Evolutionary conservation across 75 land plant genomes (phyloP), one percentile per base, ranked within the genome.

Genomic region (Sequoia sempervirens): DNA sequence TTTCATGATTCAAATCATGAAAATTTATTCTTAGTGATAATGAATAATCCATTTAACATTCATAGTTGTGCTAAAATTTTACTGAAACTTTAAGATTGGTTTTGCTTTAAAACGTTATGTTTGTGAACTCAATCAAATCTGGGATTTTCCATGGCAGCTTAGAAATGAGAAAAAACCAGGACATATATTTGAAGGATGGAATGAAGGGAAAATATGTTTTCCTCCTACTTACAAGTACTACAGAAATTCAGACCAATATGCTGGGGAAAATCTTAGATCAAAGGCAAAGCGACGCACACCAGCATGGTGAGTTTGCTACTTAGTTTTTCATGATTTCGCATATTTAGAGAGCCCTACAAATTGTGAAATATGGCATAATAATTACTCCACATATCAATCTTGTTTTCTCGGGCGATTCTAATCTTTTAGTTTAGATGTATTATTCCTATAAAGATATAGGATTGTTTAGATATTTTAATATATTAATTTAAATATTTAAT

Each of bases 191-290:
- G 82, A 89, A 69, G 97, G 94, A 64, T 96, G 97, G 97, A 50
- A 88, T 75, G 99, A 97, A 84, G 99, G 99, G 43, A 88, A 84
- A 28, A 97, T 97, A 79, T 89, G 89, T 72, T 97, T 97, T 83
- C 92, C 99, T 46, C 99, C 99, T 11, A 97, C 99, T 37, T 97
- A 97, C 84, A 97, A 97, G 68, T 97, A 94, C 80, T 87, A 88
- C 17, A 89, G 82, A 38, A 93, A 96, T 47, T 96, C 99, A 66
- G 93, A 95, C 79, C 89, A 92, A 80, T 96, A 95, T 88, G 88
- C 89, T 61, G 97, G 96, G 6, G 96, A 94, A 58, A 84, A 83
- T 81, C 72, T 81, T 74, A 90, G 86, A 53, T 89, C 91, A n/a
- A 92, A 90, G 82, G 96, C 91, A 85, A 96, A 94, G 82, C 84